Evolutionary conservation across 2,329 filamentous ascomycete genomes (phyloP).

Genomic region (Cryphonectria nitschkei): DNA sequence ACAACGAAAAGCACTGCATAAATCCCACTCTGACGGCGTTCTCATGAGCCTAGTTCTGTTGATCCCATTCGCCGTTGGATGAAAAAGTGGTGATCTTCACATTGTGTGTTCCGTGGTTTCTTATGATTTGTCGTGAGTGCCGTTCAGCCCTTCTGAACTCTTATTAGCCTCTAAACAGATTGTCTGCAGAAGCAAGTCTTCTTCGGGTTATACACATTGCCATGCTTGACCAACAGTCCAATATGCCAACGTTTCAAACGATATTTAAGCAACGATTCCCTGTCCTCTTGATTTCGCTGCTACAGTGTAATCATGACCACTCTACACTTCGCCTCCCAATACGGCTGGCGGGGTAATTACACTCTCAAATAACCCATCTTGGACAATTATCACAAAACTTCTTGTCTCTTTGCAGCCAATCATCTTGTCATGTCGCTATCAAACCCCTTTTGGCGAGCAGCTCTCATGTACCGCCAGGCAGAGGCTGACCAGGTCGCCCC

Average conservation of each 20-base stretch:
- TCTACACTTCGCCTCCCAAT: not conserved
- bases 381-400: too few relatives aligned
- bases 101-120: not conserved
- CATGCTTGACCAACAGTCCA: not conserved
- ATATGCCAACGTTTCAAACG: not conserved
- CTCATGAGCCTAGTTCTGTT: not conserved
- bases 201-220: not conserved
- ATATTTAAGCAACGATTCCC: not conserved
- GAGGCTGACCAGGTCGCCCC: not conserved
- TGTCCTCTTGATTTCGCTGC: not conserved
- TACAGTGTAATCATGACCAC: not conserved
- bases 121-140: not conserved
- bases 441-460: not conserved
- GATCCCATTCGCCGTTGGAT: not conserved
- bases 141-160: not conserved
- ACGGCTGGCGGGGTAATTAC: not conserved
- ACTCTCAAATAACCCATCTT: not conserved
- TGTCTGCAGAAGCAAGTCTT: not conserved
- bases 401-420: not conserved
- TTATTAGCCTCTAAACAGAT: not conserved
- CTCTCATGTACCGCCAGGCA: not conserved
- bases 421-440: not conserved
- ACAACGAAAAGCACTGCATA: not conserved
- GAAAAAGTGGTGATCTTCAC: not conserved
- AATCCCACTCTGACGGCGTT: not conserved